Evolutionary conservation across 495 filamentous ascomycete genomes (phyloP).

Genomic region (Rhypophila decipiens): DNA sequence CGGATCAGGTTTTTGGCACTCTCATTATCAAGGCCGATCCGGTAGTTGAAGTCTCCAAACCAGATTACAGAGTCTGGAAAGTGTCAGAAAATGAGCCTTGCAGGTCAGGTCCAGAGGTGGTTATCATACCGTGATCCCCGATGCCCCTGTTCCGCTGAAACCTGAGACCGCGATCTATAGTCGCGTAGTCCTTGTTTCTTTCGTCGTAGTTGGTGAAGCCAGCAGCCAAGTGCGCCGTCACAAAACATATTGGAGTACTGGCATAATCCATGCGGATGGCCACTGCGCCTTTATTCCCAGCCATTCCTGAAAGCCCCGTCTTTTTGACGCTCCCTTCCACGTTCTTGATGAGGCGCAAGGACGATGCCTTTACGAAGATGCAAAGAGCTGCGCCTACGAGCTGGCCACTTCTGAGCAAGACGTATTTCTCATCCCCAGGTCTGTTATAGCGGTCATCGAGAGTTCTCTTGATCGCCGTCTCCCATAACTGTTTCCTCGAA

Average conservation of each 20-base stretch:
- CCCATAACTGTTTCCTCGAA: constrained; percentile 76
- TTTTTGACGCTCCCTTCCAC: constrained; percentile 96
- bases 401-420: constrained; percentile 84
- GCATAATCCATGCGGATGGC: constrained; percentile 94
- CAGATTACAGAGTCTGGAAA: constrained; percentile 76
- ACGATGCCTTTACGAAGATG: constrained; percentile 77
- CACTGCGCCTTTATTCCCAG: constrained; percentile 96
- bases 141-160: constrained; percentile 89
- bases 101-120: background rate
- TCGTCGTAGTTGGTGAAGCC: constrained; percentile 98
- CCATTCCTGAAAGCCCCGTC: constrained; percentile 95
- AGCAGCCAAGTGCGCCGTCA: constrained; percentile 93
- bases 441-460: constrained; percentile 63
- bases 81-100: constrained; percentile 2
- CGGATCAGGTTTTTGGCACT: constrained; percentile 68
- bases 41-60: constrained; percentile 98
- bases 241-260: constrained; percentile 89
- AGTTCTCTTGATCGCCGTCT: constrained; percentile 67
- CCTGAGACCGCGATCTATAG: constrained; percentile 77
- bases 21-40: constrained; percentile 80
- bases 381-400: constrained; percentile 89
- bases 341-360: constrained; percentile 78
- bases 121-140: constrained; percentile 66
- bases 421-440: constrained; percentile 67
- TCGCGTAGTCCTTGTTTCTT: constrained; percentile 84